A percentile compares a stretch with the other conserved stretches of the same genome.
phyloP scores from a whole-genome alignment of 805 yeast species.

The Ogataea chonburiensis region DNA sequence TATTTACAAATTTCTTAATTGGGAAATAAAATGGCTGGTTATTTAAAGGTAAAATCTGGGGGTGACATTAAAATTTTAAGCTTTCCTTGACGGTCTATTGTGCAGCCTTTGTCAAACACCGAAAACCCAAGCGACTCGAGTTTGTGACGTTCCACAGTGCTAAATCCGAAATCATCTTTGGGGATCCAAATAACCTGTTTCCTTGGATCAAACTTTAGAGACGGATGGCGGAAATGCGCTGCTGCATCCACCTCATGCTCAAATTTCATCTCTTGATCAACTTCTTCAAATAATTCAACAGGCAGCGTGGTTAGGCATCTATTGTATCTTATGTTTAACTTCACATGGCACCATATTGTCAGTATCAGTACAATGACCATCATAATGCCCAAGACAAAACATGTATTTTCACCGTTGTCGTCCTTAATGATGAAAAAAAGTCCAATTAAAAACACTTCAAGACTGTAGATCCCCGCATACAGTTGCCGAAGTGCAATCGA shows the following conservation, averaged over 20 bases:
- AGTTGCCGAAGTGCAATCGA: conserved; percentile 74
- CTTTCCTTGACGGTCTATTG: conserved; percentile 13
- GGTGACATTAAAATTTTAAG: conserved; percentile 17
- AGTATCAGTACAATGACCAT: conserved; percentile 50
- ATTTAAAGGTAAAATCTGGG: conserved; percentile 18
- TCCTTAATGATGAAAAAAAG: conserved; percentile 62
- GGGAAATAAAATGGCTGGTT: conserved; percentile 25
- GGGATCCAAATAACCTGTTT: conserved; percentile 29
- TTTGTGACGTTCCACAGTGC: conserved; percentile 26
- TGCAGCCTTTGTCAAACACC: conserved; percentile 22
- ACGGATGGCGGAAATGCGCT: conserved; percentile 25
- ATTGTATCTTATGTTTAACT: conserved; percentile 44
- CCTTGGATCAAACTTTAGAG: conserved; percentile 24
- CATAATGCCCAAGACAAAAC: conserved; percentile 44
- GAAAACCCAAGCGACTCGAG: conserved; percentile 24
- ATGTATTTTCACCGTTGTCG: conserved; percentile 43
- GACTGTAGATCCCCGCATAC: conserved; percentile 77
- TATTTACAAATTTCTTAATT: conserved; percentile 18
- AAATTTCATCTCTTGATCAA: conserved; percentile 5
- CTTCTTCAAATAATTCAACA: conserved; percentile 16
- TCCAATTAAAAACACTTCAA: conserved; percentile 78
- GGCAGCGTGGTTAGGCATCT: conserved; percentile 41
- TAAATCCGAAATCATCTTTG: conserved; percentile 34
- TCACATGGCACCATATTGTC: conserved; percentile 59
- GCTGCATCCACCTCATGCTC: conserved; percentile 10